Conservation (phyloP, 176 grass and related monocot genomes). For the Cenchrus purpureus region DNA sequence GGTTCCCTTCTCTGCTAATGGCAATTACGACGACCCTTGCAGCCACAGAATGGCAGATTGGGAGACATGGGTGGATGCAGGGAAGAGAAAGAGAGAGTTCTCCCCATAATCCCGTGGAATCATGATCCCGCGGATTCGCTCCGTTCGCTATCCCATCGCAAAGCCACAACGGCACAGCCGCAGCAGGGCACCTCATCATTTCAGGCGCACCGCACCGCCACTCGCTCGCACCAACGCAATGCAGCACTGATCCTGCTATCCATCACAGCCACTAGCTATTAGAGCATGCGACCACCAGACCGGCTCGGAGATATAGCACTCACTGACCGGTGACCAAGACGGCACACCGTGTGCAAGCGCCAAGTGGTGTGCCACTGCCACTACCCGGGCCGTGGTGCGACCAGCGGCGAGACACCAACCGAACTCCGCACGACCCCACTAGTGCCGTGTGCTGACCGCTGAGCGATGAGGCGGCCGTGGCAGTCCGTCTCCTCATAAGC, state of each 20-base stretch:
- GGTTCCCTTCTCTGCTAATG: background rate
- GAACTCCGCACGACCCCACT: slow-evolving; percentile 39
- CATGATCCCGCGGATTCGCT: background rate
- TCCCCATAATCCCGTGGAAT: background rate
- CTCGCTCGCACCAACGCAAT: background rate
- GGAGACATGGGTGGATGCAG: background rate
- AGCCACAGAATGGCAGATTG: background rate
- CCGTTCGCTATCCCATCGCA: background rate
- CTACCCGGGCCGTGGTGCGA: background rate
- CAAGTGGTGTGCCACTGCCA: slow-evolving; percentile 19
- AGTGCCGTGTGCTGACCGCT: background rate
- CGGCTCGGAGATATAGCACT: background rate
- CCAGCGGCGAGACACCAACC: slow-evolving; percentile 25
- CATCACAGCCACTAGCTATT: background rate
- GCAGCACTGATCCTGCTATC: background rate
- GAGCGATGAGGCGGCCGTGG: background rate
- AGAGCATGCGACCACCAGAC: background rate
- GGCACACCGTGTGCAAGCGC: background rate
- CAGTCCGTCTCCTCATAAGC: slow-evolving; percentile 22
- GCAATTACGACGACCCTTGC: background rate
- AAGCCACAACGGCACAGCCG: slow-evolving; percentile 5
- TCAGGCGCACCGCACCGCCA: slow-evolving; percentile 22
- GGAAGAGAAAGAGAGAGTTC: background rate
- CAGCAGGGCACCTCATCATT: slow-evolving; percentile 42
- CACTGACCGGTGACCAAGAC: background rate